Evolutionary conservation across 169 alveolate species (phyloP), one percentile per base, ranked within the genome.

Genomic region (Miamiensis avidus): DNA sequence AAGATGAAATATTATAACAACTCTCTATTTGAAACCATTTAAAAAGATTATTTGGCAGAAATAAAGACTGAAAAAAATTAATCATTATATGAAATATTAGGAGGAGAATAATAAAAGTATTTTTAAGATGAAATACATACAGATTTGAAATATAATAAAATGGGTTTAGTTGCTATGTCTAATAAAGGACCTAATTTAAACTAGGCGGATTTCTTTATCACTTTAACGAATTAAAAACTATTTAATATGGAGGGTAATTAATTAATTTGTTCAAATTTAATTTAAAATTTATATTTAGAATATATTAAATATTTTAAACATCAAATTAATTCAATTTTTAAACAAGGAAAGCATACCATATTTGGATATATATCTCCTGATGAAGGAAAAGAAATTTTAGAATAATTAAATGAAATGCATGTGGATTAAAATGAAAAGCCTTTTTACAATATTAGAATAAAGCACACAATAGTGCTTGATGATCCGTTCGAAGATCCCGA

Each of bases 401-500:
- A 95, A 32, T 91, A 92, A 82, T 86, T 97, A 74, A 97, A 96
- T 89, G 89, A 91, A 33, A 92, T 97, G 1, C 87, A 77, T 20
- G 65, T 95, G 31, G 90, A 92, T 31, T 99, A 97, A 86, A 93
- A 91, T 49, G 88, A 92, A 29, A 90, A 89, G 27, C 99, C 99
- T 1, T 89, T 87, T 79, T 92, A 93, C 83, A 96, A 96, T 83
- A 94, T 97, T n/a, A 91, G 98, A 76, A 97, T 98, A 31, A 91
- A 86, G 31, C 99, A 97, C 72, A 93, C 98, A 25, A 77, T 91
- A 64, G 94, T 98, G 30, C 92, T 98, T 29, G 98, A 97, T 82
- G 99, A 98, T 82, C 99, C 99, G 0, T 97, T 93, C 92, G 96
- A 91, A n/a, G 98, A 97, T 79, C 92, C 92, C n/a, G 92, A 82